Evolutionary conservation across 1,139 yeast genomes (phyloP), one percentile per base, ranked within the genome.

Genomic region (Scheffersomyces illinoinensis): DNA sequence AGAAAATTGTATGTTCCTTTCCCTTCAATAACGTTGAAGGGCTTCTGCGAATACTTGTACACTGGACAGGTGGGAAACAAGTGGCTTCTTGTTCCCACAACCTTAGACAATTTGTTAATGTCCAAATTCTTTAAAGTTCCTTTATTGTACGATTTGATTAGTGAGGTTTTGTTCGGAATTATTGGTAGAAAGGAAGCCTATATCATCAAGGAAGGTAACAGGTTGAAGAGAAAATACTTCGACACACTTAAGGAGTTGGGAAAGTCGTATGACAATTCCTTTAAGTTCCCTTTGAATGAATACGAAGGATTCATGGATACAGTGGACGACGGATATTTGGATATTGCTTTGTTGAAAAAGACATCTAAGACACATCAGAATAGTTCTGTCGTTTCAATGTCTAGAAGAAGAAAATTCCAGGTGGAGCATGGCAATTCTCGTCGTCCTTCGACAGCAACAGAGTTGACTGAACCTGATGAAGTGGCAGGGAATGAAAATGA

Each of bases 21-120:
- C 74, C 72, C 87, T 2, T 85, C 89, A 0, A 70, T 75, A 1
- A 83, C 91, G 0, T 84, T 89, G 12, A 81, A 79, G 58, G 92
- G 91, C 1, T 84, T 89, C 64, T 78, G 89, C 52, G 95, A 90
- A 66, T 90, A 86, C 70, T 77, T 90, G 61, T 89, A 88, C 67
- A 89, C 93, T 7, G 96, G 95, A 0, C 93, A 89, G 71, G 84
- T 90, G 47, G 92, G 91, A 47, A 86, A 88, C 59, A 87, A 85
- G 65, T 89, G 93, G 93, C 73, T 81, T 17, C 72, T 89, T 47
- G 77, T 84, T 2, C 93, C 93, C 0, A 87, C 90, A 0, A 83
- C 90, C 0, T 77, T 88, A 58, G 93, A 89, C 63, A 79, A 87
- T 57, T 76, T 89, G 64, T 73, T 86, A 39, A 79, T 88, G 64